Percentiles rank a stretch among this genome's conserved stretches.
These are phyloP conservation scores for Scutellaria barbata DNA, from an alignment of 257 asterid species.

Conservation along the genomic window DNA sequence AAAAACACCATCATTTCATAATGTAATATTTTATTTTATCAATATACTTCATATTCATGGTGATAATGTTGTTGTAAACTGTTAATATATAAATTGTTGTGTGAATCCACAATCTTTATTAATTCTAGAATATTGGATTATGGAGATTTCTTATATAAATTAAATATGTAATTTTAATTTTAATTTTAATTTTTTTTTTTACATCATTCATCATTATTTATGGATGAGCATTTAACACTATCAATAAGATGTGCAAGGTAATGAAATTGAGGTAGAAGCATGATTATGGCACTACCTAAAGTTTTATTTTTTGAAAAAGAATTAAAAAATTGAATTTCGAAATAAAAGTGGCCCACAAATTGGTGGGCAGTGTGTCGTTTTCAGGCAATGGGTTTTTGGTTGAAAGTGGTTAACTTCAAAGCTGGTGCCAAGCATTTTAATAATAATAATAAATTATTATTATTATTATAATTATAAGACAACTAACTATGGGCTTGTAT, in stretches of 20 bases:
- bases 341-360: constrained; percentile 5
- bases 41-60: no score
- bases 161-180: no score
- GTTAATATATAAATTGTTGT: no score
- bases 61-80: no score
- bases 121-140: background rate
- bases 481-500: constrained; percentile 42
- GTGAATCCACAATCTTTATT: no score
- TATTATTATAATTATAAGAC: constrained; percentile 27
- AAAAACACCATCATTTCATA: no score
- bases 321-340: constrained; percentile 21
- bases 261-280: background rate
- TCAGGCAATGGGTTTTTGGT: constrained; percentile 43
- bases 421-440: constrained; percentile 36
- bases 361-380: constrained; percentile 53
- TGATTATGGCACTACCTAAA: background rate
- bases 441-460: constrained; percentile 3
- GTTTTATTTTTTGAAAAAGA: background rate
- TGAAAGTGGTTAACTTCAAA: constrained; percentile 56
- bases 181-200: no score
- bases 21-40: no score
- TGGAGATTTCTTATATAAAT: background rate
- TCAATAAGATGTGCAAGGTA: background rate
- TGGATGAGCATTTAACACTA: no score
- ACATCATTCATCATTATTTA: no score